phyloP scores from a whole-genome alignment of 257 asterid genomes.

The Forsythia suspensa region DNA sequence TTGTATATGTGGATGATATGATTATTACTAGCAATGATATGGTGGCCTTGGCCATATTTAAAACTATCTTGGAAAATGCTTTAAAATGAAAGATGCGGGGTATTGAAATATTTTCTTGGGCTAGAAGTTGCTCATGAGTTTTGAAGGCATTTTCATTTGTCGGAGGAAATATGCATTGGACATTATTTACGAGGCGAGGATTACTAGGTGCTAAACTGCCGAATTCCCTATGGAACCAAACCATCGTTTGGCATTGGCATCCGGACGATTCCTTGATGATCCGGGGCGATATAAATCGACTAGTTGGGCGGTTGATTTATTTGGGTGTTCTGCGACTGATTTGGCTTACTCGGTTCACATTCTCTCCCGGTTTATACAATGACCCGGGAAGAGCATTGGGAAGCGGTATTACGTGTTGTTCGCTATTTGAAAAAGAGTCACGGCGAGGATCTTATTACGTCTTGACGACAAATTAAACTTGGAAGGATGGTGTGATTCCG shows the following conservation, averaged over 20 bases:
- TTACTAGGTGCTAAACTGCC: slow-evolving; percentile 2
- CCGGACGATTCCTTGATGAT: not conserved
- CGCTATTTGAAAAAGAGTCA: too few species aligned
- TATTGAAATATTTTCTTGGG: slow-evolving; percentile 8
- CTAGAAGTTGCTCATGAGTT: too few species aligned
- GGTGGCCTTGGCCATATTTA: not conserved
- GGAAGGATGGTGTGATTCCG: not conserved
- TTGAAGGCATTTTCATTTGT: not conserved
- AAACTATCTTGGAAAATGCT: not conserved
- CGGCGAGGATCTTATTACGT: too few species aligned
- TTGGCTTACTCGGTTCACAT: not conserved
- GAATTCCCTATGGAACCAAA: slow-evolving; percentile 2
- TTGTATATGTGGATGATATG: slow-evolving; percentile 24
- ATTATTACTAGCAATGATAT: not conserved
- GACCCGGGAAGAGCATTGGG: not conserved
- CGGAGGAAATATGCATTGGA: slow-evolving; percentile 20
- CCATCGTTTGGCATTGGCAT: not conserved
- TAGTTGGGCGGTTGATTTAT: slow-evolving; percentile 19
- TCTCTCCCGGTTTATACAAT: slow-evolving; percentile 11
- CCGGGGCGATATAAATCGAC: not conserved
- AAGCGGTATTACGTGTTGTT: too few species aligned
- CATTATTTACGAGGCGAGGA: slow-evolving; percentile 11
- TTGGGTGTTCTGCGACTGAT: slow-evolving; percentile 11
- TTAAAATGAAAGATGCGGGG: slow-evolving; percentile 15
- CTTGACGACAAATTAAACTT: not conserved